Base-by-base conservation (phyloP, 768 basidiomycete species). In the Paxillus rubicundulus region DNA sequence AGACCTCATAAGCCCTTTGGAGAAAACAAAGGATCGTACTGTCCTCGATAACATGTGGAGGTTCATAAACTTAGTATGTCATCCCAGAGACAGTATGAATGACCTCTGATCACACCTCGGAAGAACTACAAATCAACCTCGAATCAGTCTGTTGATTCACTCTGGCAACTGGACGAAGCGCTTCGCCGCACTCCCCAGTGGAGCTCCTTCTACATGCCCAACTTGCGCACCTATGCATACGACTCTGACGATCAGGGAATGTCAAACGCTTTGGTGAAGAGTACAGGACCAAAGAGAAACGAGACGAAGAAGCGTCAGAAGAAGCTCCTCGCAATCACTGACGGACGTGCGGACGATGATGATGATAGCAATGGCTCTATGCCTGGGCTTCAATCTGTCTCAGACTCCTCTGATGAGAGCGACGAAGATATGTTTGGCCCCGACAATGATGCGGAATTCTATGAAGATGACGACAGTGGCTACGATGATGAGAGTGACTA, bases 351-450 rank as follows among this genome's bases (percentile, higher is more conserved):
- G 6, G 24, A 24, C 13, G 71, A 72, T 42, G 76, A 71, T 9
- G 74, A 71, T 8, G 76, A 76, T 34, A 74, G 72, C 51, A 68
- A 79, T 48, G 69, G 60, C 48, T 85, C 84, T 8, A 86, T 90
- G 85, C 89, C 89, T 3, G 75, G 64, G 0, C 74, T 91, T 30
- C 79, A 84, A 59, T 81, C 80, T 21, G 80, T 86, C 12, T 87
- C 87, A 7, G 82, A 84, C 47, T 79, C 79, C 2, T 78, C 80
- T 3, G 80, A 78, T 8, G 68, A 67, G 10, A 56, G 61, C 7
- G 72, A 78, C 10, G 72, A 71, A 3, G 77, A 79, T 9, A 21
- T 47, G 12, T 45, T 45, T 14, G 52, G 50, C 20, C 56, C 54
- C 18, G 73, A 72, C 3, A 69, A 72, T 14, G 65, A 64, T 9